Percentiles rank a stretch among this genome's conserved stretches.
Evolutionary conservation across 495 filamentous ascomycete species (phyloP).

Genomic region (Podospora sp.): DNA sequence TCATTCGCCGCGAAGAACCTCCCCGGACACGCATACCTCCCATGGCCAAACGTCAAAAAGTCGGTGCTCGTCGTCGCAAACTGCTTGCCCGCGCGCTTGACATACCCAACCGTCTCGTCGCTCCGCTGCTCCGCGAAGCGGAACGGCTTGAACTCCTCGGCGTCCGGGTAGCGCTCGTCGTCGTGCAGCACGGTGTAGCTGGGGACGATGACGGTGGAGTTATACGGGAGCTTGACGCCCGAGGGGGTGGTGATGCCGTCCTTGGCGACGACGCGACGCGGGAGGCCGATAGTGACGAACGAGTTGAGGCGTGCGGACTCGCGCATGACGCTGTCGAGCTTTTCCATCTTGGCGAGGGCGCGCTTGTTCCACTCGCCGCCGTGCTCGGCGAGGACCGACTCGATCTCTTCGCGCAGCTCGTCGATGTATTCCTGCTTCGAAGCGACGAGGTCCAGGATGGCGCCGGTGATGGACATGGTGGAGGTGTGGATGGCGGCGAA

Average conservation of each 20-base stretch:
- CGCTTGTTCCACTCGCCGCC: conserved; percentile 48
- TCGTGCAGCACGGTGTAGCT: conserved; percentile 31
- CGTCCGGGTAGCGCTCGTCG: conserved; percentile 25
- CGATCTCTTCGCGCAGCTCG: conserved; percentile 57
- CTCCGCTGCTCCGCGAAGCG: conserved; percentile 28
- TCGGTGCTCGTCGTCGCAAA: conserved; percentile 39
- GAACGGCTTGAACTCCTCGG: conserved; percentile 31
- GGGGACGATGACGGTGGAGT: conserved; percentile 23
- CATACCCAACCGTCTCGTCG: conserved; percentile 30
- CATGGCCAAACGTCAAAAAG: conserved; percentile 42
- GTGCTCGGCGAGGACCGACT: conserved; percentile 33
- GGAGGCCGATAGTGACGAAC: conserved; percentile 33
- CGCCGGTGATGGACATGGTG: conserved; percentile 46
- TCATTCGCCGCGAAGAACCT: conserved; percentile 47
- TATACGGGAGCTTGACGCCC: conserved; percentile 31
- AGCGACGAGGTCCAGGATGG: conserved; percentile 30
- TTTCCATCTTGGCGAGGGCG: conserved; percentile 43
- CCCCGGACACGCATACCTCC: conserved; percentile 43
- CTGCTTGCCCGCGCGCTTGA: conserved; percentile 36
- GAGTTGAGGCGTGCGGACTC: conserved; percentile 41
- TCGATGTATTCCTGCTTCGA: conserved; percentile 47
- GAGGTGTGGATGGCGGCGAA: conserved; percentile 57
- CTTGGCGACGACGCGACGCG: conserved; percentile 33
- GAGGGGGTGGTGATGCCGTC: conserved; percentile 41
- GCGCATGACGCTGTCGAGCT: conserved; percentile 44